phyloP scores from a whole-genome alignment of 2,329 filamentous ascomycete genomes.

The Fusarium sp. region DNA sequence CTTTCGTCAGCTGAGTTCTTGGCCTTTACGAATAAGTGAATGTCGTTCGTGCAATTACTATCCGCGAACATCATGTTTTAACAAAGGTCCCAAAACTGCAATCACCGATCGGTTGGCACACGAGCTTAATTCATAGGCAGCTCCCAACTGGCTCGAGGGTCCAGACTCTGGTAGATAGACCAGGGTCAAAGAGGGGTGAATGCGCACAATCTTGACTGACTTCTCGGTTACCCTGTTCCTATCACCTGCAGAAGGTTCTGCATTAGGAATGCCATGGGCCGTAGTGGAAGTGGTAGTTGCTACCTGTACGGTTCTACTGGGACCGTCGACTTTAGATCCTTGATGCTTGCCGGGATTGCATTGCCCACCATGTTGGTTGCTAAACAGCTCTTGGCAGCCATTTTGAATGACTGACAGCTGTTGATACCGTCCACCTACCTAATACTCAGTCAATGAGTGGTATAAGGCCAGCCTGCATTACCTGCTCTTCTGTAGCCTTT shows the following conservation, averaged over 20 bases:
- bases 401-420: neutral
- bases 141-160: conserved; percentile 19
- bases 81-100: conserved; percentile 32
- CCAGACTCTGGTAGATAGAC: conserved; percentile 24
- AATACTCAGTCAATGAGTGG: conserved; percentile 58
- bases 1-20: conserved; percentile 57
- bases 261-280: conserved; percentile 49
- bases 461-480: conserved; percentile 45
- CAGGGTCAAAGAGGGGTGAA: conserved; percentile 9
- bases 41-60: conserved; percentile 18
- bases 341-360: conserved; percentile 38
- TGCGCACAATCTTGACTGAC: conserved; percentile 32
- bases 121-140: conserved; percentile 20
- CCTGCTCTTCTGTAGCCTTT: neutral
- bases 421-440: neutral
- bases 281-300: conserved; percentile 31
- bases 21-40: conserved; percentile 3
- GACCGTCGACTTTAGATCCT: conserved; percentile 31
- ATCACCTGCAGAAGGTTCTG: conserved; percentile 47
- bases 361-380: conserved; percentile 39
- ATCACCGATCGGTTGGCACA: conserved; percentile 34
- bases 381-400: conserved; percentile 24
- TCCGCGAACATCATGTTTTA: conserved; percentile 16
- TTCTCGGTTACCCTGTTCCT: conserved; percentile 17
- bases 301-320: conserved; percentile 23